These are phyloP conservation scores for Poa pratensis DNA, from an alignment of 176 grass and related monocot species.

Conservation along the genomic window DNA sequence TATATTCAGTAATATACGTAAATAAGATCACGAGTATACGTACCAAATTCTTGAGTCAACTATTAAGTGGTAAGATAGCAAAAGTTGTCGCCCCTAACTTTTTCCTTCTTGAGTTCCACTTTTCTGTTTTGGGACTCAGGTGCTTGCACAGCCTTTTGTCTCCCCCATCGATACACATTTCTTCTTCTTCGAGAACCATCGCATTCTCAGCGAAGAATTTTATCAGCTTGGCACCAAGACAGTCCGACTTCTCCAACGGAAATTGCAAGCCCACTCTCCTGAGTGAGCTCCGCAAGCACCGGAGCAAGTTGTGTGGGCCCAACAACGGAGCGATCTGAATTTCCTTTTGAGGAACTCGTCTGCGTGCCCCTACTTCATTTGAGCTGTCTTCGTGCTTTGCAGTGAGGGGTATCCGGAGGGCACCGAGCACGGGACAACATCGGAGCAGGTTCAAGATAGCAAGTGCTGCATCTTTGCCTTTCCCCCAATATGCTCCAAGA, in stretches of 20 bases:
- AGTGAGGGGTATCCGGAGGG: background rate
- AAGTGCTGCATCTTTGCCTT: background rate
- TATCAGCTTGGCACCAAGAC: background rate
- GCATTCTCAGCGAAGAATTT: constrained; percentile 12
- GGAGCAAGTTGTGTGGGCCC: background rate
- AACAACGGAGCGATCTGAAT: background rate
- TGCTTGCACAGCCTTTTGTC: background rate
- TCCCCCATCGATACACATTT: background rate
- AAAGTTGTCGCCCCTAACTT: background rate
- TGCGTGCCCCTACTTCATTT: too few species aligned
- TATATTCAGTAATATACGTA: too few species aligned
- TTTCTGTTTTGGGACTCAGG: background rate
- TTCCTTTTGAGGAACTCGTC: background rate
- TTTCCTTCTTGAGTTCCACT: background rate
- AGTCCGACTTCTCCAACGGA: background rate
- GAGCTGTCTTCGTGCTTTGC: background rate
- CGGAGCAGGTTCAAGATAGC: background rate
- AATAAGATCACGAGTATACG: too few species aligned
- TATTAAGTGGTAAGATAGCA: too few species aligned
- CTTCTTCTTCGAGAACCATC: background rate
- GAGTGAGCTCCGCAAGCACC: background rate
- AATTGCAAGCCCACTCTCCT: background rate
- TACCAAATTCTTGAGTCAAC: too few species aligned
- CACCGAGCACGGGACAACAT: background rate
- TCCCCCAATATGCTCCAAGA: background rate